Evolutionary conservation across 352 stramenopile genomes (phyloP), one percentile per base, ranked within the genome.

Genomic region (Detonula confervacea): DNA sequence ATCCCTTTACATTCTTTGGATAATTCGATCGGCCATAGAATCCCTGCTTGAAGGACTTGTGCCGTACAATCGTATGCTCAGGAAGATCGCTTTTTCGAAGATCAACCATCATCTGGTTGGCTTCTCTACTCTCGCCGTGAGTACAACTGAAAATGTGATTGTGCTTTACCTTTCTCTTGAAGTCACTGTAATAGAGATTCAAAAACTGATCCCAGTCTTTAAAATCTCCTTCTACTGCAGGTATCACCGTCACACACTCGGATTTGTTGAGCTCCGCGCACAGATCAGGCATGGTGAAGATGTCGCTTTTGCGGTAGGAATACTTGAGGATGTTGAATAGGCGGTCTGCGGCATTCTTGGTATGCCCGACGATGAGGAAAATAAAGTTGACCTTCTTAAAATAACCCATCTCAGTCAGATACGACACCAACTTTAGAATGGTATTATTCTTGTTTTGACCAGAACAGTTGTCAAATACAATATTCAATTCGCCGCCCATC

Each of bases 401-500:
- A 57, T 74, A 78, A 14, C 18, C 30, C 35, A 62, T 70, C 20
- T 77, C 67, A 12, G 66, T 59, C 6, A 78, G 33, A 0, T 6
- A 78, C 27, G 44, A 22, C 4, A 57, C 6, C 6, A 78, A 24
- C 30, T 59, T 54, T 0, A 83, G 11, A 16, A 78, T 49, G 18
- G 44, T 70, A 30, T 80, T 76, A 25, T 80, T 81, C 35, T 84
- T 81, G 52, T 82, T 83, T 56, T 86, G 73, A 49, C 73, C 73
- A 25, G 20, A 29, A 22, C 72, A 86, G 46, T 83, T 80, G 37
- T 80, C 66, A 62, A 80, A 73, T 22, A 80, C 33, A 54, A 82
- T 69, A 47, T 60, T 79, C 7, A 86, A 39, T 47, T 86, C 62
- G 0, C 27, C 29, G 18, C 61, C 76, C 16, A 33, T 37, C 0